Conservation (phyloP, 768 basidiomycete species). For the Rhodotorula paludigena region DNA sequence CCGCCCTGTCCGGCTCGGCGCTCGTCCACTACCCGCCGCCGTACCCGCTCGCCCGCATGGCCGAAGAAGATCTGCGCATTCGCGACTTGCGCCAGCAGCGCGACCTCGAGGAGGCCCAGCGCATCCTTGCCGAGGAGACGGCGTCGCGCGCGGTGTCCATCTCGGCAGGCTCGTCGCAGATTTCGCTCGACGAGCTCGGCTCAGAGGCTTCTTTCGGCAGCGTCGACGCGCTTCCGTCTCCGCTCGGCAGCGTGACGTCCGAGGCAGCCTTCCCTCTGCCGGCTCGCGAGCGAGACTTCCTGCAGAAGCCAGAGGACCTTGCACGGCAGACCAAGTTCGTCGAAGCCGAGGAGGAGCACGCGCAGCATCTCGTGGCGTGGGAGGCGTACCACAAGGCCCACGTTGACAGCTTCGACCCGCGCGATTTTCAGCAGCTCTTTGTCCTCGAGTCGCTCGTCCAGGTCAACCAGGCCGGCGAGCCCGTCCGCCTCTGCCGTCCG, state of each 20-base stretch:
- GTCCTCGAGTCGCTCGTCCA: conserved; percentile 69
- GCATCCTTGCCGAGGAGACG: conserved; percentile 29
- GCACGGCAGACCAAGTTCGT: conserved; percentile 23
- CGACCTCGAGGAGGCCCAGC: conserved; percentile 34
- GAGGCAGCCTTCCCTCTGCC: background rate
- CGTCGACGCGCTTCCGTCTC: background rate
- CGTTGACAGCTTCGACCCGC: conserved; percentile 67
- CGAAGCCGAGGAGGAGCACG: conserved; percentile 36
- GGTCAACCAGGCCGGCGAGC: conserved; percentile 58
- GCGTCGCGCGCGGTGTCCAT: conserved; percentile 9
- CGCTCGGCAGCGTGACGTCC: background rate
- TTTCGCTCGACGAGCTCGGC: conserved; percentile 4
- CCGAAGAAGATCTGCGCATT: conserved; percentile 69
- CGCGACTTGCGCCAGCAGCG: conserved; percentile 25
- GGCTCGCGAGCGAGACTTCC: background rate
- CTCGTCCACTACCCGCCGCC: conserved; percentile 89
- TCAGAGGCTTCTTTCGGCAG: background rate
- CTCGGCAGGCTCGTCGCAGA: conserved; percentile 18
- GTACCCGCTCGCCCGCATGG: conserved; percentile 79
- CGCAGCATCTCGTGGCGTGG: conserved; percentile 36
- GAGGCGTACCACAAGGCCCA: conserved; percentile 25
- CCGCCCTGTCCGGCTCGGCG: conserved; percentile 89
- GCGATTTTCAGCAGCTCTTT: conserved; percentile 85
- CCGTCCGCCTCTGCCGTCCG: conserved; percentile 47
- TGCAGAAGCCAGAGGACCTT: conserved; percentile 18